Evolutionary conservation across 371 early-diverging fungal genomes (phyloP), one percentile per base, ranked within the genome.

Genomic region (Lichtheimia ramosa): DNA sequence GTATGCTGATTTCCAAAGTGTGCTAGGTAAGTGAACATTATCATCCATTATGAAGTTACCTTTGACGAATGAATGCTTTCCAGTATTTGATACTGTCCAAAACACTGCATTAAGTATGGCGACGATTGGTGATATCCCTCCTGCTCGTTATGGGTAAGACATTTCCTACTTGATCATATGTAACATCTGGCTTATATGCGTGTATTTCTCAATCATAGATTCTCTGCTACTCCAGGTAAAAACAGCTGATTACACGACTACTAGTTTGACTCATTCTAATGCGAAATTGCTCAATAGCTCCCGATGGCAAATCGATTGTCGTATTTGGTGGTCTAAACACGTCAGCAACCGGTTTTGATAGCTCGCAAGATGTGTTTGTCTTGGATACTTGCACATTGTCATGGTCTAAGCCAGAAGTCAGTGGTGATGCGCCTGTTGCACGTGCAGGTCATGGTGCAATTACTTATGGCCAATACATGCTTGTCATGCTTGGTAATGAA

Each of bases 301-400:
- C 71, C 14, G 75, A 75, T 65, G 71, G 73, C 15, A 66, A 64
- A 51, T 75, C 75, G 0, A 69, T 78, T 54, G 75, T 75, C 0
- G 59, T 73, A 4, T 78, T 66, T 56, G 79, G 79, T 40, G 79
- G 79, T 6, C 20, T 41, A 15, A 53, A 49, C 28, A 43, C 28
- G 4, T 48, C 49, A 8, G 14, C 51, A n/a, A 13, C 59, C 6
- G 2, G 16, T 21, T 63, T 60, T 20, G 34, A 56, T 18, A 56
- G 63, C 5, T 40, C 39, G 10, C 40, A 61, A 25, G 70, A 75
- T 40, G 54, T 79, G 0, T 79, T 68, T 48, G 65, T 69, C 2
- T 58, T 79, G 7, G 73, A 79, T 56, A 74, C 76, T 1, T 79
- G 74, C 20, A 72, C 58, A 1, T 48, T 79, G n/a, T 49, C 62